Percentiles rank a stretch among this genome's conserved stretches.
These are phyloP conservation scores for Kwoniella sp. DNA, from an alignment of 768 basidiomycete species.

Conservation along the genomic window DNA sequence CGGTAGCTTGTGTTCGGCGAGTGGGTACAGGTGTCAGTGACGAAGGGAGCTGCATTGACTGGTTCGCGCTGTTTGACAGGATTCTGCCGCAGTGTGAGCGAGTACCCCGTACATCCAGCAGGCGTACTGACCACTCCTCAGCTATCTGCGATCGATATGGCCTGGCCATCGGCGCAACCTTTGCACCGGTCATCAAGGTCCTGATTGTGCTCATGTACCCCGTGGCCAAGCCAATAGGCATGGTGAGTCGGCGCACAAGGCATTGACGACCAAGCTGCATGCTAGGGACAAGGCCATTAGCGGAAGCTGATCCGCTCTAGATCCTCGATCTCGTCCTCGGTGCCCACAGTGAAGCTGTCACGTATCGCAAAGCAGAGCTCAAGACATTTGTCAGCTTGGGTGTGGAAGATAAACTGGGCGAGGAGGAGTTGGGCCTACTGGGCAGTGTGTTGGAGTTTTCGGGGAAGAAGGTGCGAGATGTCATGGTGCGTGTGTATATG, in stretches of 20 bases:
- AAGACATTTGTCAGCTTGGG: constrained; percentile 45
- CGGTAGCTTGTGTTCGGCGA: constrained; percentile 11
- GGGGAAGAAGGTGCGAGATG: constrained; percentile 37
- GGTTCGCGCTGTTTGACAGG: constrained; percentile 3
- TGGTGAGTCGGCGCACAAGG: constrained; percentile 20
- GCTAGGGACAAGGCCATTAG: too few relatives aligned
- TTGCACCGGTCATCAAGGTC: constrained; percentile 34
- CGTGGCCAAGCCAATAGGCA: constrained; percentile 42
- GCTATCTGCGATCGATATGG: constrained; percentile 41
- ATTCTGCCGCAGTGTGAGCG: constrained; percentile 41
- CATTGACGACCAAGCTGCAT: not conserved
- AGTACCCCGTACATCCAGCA: not conserved
- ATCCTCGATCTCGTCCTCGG: constrained; percentile 39
- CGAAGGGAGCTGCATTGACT: too few relatives aligned
- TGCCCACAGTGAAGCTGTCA: constrained; percentile 29
- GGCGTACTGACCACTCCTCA: too few relatives aligned
- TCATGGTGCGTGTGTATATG: constrained; percentile 43
- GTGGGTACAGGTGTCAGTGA: too few relatives aligned
- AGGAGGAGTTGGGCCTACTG: constrained; percentile 40
- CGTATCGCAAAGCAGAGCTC: constrained; percentile 46
- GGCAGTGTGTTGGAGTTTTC: constrained; percentile 45
- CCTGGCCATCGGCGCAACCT: constrained; percentile 41
- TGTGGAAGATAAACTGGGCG: constrained; percentile 38
- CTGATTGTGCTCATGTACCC: constrained; percentile 40
- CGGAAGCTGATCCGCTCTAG: constrained; percentile 16